A percentile compares a stretch with the other conserved stretches of the same genome.
These are phyloP conservation scores for Solanum dulcamara DNA, from an alignment of 257 asterid genomes.

Conservation along the genomic window DNA sequence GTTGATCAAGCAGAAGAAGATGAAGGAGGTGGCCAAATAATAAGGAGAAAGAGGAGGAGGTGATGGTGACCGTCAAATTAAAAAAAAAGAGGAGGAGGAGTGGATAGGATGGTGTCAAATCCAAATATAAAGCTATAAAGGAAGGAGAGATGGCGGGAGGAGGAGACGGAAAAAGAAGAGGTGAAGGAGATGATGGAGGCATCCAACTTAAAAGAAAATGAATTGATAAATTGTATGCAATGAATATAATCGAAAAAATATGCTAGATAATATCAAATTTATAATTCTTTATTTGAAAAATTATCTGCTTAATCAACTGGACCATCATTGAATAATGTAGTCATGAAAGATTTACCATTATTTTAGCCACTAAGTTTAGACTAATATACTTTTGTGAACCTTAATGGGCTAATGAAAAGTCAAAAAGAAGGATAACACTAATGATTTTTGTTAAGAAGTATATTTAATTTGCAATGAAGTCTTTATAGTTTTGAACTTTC, in stretches of 20 bases:
- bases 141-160: too few species aligned
- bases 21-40: too few species aligned
- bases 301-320: not conserved
- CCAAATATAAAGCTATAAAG: too few species aligned
- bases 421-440: not conserved
- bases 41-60: too few species aligned
- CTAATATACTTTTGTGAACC: not conserved
- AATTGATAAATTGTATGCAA: too few species aligned
- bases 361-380: not conserved
- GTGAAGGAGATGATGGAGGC: not conserved
- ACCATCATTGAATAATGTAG: not conserved
- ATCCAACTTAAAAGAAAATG: too few species aligned
- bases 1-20: too few species aligned
- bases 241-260: too few species aligned
- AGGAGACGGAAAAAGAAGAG: not conserved
- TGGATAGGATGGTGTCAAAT: too few species aligned
- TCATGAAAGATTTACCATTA: not conserved
- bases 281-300: not conserved
- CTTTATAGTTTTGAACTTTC: not conserved
- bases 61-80: too few species aligned
- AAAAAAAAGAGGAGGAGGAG: too few species aligned
- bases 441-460: not conserved
- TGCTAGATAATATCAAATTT: not conserved
- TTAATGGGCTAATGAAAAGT: not conserved
- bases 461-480: not conserved